Base-by-base conservation (phyloP, 441 rosid genomes). In the Isatis lusitanica region DNA sequence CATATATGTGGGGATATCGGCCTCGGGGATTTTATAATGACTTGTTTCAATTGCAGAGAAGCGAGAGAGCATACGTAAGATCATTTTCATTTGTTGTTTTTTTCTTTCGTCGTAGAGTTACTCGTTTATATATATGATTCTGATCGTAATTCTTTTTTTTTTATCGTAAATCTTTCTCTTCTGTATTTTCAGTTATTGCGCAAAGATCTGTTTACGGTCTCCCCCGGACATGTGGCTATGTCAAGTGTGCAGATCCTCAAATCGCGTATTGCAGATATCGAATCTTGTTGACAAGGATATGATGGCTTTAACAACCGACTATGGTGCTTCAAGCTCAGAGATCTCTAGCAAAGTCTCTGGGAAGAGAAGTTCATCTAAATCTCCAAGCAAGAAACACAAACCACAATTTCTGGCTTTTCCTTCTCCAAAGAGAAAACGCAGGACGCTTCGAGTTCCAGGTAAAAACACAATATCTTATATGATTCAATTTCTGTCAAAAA, bases 101-200 rank as follows among this genome's bases (percentile, higher is more conserved):
- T 26, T 26, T 26, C 0, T 26, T 26, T 26, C 3, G 1, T 33
- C 7, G 35, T 5, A 35, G 9, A 35, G 39, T 35, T 35, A 35
- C 39, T 7, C 39, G 59, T 53, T 53, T 12, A 8, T n/a, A 21
- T 4, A 30, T 4, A 46, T 28, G 28, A 74, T 58, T 74, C 7
- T 67, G 40, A 16, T 46, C n/a, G n/a, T 21, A n/a, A n/a, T n/a
- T n/a, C n/a, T n/a, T n/a, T n/a, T n/a, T n/a, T n/a, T n/a, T n/a
- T n/a, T n/a, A n/a, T n/a, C n/a, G n/a, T 21, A 21, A 16, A 35
- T 4, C 26, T 1, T 46, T 42, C 44, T 48, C 42, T 8, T 17
- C 1, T 36, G n/a, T 31, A 6, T 35, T 1, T 71, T 60, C 71
- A 89, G 94, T 67, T 83, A 84, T 52, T 85, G 94, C 79, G 81